These are phyloP conservation scores for Gyromitra esculenta DNA, from an alignment of 2,329 filamentous ascomycete species.

Conservation along the genomic window DNA sequence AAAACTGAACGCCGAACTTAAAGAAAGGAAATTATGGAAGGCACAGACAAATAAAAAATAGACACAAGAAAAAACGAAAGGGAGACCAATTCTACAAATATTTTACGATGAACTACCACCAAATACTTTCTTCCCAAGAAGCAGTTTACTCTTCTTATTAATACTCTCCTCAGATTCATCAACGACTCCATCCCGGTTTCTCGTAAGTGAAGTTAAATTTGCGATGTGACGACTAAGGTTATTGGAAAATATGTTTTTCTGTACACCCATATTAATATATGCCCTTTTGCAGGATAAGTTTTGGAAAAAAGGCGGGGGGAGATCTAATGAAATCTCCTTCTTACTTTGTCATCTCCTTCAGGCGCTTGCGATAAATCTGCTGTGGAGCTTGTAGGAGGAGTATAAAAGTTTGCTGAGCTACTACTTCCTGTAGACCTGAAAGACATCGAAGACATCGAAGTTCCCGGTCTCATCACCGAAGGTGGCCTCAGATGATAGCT, in stretches of 20 bases:
- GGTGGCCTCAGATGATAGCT: constrained; percentile 46
- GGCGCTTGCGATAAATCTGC: constrained; percentile 26
- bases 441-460: constrained; percentile 42
- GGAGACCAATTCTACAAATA: neutral
- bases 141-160: constrained; percentile 58
- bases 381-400: constrained; percentile 37
- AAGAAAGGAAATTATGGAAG: constrained; percentile 5
- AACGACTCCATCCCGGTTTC: constrained; percentile 53
- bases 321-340: neutral
- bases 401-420: constrained; percentile 35
- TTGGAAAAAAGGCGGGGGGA: neutral
- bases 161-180: constrained; percentile 58
- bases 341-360: constrained; percentile 53
- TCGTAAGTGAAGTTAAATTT: constrained; percentile 53
- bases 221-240: constrained; percentile 57
- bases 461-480: constrained; percentile 42
- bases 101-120: constrained; percentile 46
- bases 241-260: constrained; percentile 55
- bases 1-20: constrained; percentile 28
- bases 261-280: constrained; percentile 17
- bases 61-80: constrained; percentile 19
- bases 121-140: constrained; percentile 59
- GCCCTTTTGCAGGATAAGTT: neutral
- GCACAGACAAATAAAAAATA: constrained; percentile 21
- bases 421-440: constrained; percentile 41